These are phyloP conservation scores for Vitis hybrid DNA, from an alignment of 177 flowering plant genomes.

Conservation along the genomic window DNA sequence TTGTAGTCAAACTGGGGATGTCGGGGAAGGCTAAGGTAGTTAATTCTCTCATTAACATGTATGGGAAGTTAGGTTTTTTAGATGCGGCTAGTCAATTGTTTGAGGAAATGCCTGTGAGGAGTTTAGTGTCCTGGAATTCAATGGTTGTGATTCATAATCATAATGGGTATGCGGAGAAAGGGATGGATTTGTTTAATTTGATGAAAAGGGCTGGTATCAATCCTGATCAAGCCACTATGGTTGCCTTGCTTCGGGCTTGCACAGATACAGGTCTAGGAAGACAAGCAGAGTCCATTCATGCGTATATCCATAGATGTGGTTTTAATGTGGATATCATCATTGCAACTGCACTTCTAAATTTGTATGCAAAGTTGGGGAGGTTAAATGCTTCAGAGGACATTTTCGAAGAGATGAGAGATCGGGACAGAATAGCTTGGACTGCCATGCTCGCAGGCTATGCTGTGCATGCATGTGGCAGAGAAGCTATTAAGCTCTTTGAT, in stretches of 20 bases:
- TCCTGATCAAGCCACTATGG: constrained; percentile 29
- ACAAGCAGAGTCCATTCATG: constrained; percentile 24
- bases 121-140: constrained; percentile 34
- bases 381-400: constrained; percentile 19
- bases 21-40: constrained; percentile 20
- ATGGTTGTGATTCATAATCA: constrained; percentile 20
- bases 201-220: constrained; percentile 24
- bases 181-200: constrained; percentile 12
- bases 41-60: constrained; percentile 34
- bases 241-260: constrained; percentile 28
- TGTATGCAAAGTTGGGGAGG: constrained; percentile 34
- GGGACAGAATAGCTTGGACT: constrained; percentile 35
- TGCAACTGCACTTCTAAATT: constrained; percentile 23
- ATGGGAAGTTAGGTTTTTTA: constrained; percentile 25
- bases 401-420: constrained; percentile 21
- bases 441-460: constrained; percentile 44
- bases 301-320: constrained; percentile 16
- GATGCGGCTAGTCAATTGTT: constrained; percentile 23
- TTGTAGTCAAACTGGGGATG: constrained; percentile 26
- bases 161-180: constrained; percentile 17
- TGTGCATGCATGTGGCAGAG: constrained; percentile 30
- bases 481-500: constrained; percentile 31
- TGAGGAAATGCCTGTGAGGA: constrained; percentile 20
- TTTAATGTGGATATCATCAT: constrained; percentile 11
- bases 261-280: constrained; percentile 17